Evolutionary conservation across 345 rosid genomes (phyloP).

Genomic region (Sapria himalayana): DNA sequence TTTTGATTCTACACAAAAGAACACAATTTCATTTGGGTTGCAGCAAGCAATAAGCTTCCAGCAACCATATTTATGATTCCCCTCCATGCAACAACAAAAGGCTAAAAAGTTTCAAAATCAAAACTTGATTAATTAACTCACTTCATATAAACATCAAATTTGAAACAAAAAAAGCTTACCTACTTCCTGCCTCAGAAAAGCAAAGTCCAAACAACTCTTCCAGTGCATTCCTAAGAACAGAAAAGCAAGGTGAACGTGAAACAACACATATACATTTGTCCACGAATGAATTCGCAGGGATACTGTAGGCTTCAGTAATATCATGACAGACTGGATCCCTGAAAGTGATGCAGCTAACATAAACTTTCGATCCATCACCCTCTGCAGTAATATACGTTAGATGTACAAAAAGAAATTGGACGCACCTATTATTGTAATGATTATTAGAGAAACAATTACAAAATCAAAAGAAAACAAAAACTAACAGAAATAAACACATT

Average conservation of each 20-base stretch:
- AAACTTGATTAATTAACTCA: too few species aligned
- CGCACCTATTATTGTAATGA: neutral
- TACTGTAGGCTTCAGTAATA: conserved; percentile 74
- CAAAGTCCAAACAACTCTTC: conserved; percentile 83
- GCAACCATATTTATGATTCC: too few species aligned
- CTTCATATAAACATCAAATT: too few species aligned
- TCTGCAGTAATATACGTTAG: too few species aligned
- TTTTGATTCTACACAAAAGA: too few species aligned
- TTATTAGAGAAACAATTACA: neutral
- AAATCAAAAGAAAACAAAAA: neutral
- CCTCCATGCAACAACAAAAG: too few species aligned
- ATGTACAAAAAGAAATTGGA: neutral
- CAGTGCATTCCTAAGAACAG: conserved; percentile 47
- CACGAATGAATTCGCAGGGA: conserved; percentile 62
- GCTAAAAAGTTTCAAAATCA: too few species aligned
- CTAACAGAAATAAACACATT: too few species aligned
- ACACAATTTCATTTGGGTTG: too few species aligned
- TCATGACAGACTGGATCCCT: conserved; percentile 94
- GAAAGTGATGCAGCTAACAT: conserved; percentile 84
- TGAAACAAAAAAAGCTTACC: conserved; percentile 21
- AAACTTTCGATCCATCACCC: conserved; percentile 97
- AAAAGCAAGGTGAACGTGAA: conserved; percentile 73
- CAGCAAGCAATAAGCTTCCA: too few species aligned
- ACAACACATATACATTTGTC: conserved; percentile 90
- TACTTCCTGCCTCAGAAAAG: conserved; percentile 71